phyloP scores from a whole-genome alignment of 371 early-diverging fungal genomes.

The Mucor irregularis region DNA sequence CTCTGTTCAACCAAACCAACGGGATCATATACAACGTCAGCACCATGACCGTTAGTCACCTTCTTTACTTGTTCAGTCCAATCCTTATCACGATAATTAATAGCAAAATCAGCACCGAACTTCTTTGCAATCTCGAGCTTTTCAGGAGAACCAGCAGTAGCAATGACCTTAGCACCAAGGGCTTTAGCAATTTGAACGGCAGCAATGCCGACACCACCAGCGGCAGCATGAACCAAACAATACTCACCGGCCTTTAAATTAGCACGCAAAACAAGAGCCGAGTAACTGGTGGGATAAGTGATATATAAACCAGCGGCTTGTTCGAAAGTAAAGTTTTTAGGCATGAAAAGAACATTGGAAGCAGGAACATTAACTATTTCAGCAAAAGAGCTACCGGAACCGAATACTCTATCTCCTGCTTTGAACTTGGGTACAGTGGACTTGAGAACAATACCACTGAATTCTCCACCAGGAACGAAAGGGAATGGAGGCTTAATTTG shows the following conservation, averaged over 20 bases:
- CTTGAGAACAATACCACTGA: slow-evolving; percentile 44
- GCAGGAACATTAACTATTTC: slow-evolving; percentile 61
- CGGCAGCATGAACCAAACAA: slow-evolving; percentile 81
- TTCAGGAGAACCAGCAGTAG: slow-evolving; percentile 75
- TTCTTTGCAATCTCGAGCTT: slow-evolving; percentile 71
- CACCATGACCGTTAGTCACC: slow-evolving; percentile 72
- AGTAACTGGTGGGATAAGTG: slow-evolving; percentile 83
- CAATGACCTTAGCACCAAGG: slow-evolving; percentile 85
- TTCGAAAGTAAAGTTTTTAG: slow-evolving; percentile 68
- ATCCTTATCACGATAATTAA: slow-evolving; percentile 80
- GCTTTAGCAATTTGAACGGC: slow-evolving; percentile 72
- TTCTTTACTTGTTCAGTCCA: slow-evolving; percentile 77
- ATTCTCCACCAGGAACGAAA: slow-evolving; percentile 83
- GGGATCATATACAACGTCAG: slow-evolving; percentile 78
- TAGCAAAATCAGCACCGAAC: slow-evolving; percentile 76
- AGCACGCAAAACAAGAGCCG: slow-evolving; percentile 74
- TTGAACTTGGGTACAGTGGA: slow-evolving; percentile 54
- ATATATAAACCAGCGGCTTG: slow-evolving; percentile 80
- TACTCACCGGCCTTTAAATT: slow-evolving; percentile 64
- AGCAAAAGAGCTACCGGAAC: slow-evolving; percentile 69
- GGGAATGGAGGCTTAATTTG: slow-evolving; percentile 83
- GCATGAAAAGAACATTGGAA: slow-evolving; percentile 61
- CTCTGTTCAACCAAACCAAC: slow-evolving; percentile 73
- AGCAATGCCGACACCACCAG: slow-evolving; percentile 74
- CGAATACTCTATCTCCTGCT: slow-evolving; percentile 81